phyloP scores from a whole-genome alignment of 2,329 filamentous ascomycete species.

The Phialocephala subalpina region DNA sequence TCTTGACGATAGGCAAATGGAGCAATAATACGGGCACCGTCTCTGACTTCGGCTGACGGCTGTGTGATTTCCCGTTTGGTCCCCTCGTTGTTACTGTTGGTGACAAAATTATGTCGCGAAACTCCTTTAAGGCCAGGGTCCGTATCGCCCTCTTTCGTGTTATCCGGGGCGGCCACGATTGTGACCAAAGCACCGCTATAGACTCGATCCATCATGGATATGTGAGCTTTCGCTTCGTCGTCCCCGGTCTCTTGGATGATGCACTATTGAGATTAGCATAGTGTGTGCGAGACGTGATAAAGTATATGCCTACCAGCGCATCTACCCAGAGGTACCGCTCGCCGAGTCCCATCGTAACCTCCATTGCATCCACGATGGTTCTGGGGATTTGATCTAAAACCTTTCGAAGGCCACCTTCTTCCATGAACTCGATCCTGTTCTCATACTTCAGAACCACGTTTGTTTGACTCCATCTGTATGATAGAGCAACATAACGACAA shows the following conservation, averaged over 20 bases:
- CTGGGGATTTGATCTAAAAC: slow-evolving; percentile 14
- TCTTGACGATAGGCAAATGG: slow-evolving; percentile 11
- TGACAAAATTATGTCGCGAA: slow-evolving; percentile 11
- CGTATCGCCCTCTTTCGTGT: slow-evolving; percentile 1
- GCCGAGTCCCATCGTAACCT: slow-evolving; percentile 8
- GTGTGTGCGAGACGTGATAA: too few species aligned
- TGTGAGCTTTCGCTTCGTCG: slow-evolving; percentile 12
- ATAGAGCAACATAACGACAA: slow-evolving; percentile 16
- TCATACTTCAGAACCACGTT: slow-evolving; percentile 12
- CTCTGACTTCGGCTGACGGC: slow-evolving; percentile 12
- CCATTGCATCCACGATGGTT: slow-evolving; percentile 17
- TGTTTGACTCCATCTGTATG: slow-evolving; percentile 16
- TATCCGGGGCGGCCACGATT: slow-evolving; percentile 12
- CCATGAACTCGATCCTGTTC: slow-evolving; percentile 16
- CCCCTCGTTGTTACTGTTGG: slow-evolving; percentile 7
- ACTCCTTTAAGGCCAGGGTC: slow-evolving; percentile 14
- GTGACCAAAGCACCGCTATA: slow-evolving; percentile 17
- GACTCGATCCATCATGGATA: slow-evolving; percentile 15
- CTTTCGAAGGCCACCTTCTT: slow-evolving; percentile 13
- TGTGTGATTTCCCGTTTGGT: slow-evolving; percentile 14
- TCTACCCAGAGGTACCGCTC: slow-evolving; percentile 17
- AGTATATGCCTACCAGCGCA: not conserved
- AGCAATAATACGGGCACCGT: slow-evolving; percentile 12
- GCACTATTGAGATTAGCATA: not conserved
- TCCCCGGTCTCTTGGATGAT: slow-evolving; percentile 15